phyloP scores from a whole-genome alignment of 2,329 filamentous ascomycete species.

The Calycina herbarum region DNA sequence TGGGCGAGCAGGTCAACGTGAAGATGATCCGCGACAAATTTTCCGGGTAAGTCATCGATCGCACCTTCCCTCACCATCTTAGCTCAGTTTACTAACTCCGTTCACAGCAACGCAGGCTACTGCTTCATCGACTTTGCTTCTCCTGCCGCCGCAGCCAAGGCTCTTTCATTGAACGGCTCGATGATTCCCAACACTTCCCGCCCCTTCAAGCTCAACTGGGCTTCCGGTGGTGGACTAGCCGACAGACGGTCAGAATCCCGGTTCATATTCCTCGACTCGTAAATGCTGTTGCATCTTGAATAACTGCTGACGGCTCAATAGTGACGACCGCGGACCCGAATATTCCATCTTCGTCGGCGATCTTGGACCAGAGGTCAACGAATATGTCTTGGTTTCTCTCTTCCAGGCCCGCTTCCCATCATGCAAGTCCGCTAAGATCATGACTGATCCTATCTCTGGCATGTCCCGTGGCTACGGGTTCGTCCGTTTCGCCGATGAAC shows the following conservation, averaged over 20 bases:
- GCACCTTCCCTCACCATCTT: background rate
- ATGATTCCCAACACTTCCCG: constrained; percentile 92
- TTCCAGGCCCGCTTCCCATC: constrained; percentile 96
- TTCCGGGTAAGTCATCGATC: constrained; percentile 69
- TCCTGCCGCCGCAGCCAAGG: constrained; percentile 85
- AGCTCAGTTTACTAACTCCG: constrained; percentile 17
- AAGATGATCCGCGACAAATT: constrained; percentile 99
- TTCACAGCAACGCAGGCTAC: constrained; percentile 84
- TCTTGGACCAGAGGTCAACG: constrained; percentile 96
- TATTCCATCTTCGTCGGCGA: constrained; percentile 98
- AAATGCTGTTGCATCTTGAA: constrained; percentile 16
- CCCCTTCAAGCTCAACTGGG: constrained; percentile 99
- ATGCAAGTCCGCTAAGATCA: constrained; percentile 99
- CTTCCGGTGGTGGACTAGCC: constrained; percentile 90
- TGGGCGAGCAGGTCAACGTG: constrained; percentile 93
- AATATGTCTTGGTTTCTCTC: constrained; percentile 94
- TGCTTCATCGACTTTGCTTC: constrained; percentile 94
- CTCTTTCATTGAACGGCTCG: constrained; percentile 83
- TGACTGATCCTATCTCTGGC: constrained; percentile 97
- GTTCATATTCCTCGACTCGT: constrained; percentile 32
- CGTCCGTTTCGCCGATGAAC: constrained; percentile 93
- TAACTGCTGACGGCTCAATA: constrained; percentile 41
- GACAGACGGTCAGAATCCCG: constrained; percentile 72
- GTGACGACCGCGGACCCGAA: constrained; percentile 94
- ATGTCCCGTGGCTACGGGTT: constrained; percentile 98